Conservation (phyloP, 192 early-diverging fungal species). For the Linnemannia elongata region DNA sequence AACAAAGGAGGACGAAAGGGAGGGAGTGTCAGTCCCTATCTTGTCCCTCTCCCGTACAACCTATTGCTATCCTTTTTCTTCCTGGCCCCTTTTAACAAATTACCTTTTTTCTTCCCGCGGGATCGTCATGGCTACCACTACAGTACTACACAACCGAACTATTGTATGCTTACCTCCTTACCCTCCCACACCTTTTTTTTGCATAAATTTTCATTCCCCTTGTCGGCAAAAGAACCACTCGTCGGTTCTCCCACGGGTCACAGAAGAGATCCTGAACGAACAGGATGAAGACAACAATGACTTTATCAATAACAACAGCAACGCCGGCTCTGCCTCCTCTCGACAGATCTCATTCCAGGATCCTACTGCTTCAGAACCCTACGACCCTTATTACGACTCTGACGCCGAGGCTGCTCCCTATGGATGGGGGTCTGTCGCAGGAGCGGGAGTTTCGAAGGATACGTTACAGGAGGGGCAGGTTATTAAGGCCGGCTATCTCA, state of each 20-base stretch:
- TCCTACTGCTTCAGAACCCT: background rate
- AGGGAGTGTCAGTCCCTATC: background rate
- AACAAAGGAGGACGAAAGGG: background rate
- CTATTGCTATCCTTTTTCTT: background rate
- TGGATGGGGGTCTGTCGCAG: slow-evolving; percentile 34
- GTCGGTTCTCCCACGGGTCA: slow-evolving; percentile 13
- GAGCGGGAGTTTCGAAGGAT: slow-evolving; percentile 56
- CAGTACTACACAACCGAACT: background rate
- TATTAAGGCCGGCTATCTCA: slow-evolving; percentile 67
- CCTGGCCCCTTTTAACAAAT: background rate
- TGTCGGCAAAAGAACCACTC: slow-evolving; percentile 7
- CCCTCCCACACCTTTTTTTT: background rate
- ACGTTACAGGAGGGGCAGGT: slow-evolving; percentile 66
- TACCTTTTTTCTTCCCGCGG: background rate
- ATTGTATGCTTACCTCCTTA: background rate
- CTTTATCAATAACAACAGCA: background rate
- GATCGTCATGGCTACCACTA: background rate
- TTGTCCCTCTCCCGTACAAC: background rate
- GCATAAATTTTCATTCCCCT: background rate
- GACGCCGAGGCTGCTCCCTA: slow-evolving; percentile 49
- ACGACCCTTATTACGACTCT: slow-evolving; percentile 43
- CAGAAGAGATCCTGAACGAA: slow-evolving; percentile 14
- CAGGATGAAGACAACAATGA: background rate
- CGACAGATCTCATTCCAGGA: slow-evolving; percentile 3
- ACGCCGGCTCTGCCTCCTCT: background rate